Base-by-base conservation (phyloP, 2,329 filamentous ascomycete genomes). In the Neofusicoccum sp. region DNA sequence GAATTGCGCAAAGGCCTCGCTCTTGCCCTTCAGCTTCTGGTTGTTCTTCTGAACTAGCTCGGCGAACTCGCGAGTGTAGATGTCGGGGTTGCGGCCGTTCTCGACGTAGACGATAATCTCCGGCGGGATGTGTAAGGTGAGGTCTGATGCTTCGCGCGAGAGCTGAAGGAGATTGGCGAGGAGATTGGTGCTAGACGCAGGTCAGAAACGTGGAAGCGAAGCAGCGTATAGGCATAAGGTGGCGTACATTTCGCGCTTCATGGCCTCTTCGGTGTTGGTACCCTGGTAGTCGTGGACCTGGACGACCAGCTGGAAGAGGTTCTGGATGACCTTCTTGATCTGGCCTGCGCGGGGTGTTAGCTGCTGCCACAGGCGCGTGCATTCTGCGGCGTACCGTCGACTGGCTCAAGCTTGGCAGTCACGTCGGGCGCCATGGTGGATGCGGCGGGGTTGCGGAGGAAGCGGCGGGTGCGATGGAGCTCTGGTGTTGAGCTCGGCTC, bases 61-160 rank as follows among this genome's bases (percentile, higher is more conserved):
- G 48, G 89, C 84, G 66, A 88, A 87, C 67, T 89, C 85, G 49
- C 86, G 81, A 7, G 85, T 88, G 74, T 87, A 89, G 67, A 89
- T 88, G 68, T 89, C 86, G 6, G 86, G 87, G 69, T 89, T 89
- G 28, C 86, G 83, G 16, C 84, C 82, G 22, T 81, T 78, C 68
- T 88, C 85, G 37, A 89, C 85, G 71, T 88, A 89, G 62, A 81
- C 80, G 66, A 87, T 83, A 36, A 89, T 84, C 67, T 88, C 86
- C 4, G 84, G 81, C 0, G 87, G 86, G 1, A 89, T 80, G 52
- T 82, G 77, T 64, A 86, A 80, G 60, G 78, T 77, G 22, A 83
- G 76, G 16, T 80, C 71, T n/a, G 79, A 76, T 2, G 84, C 77
- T 69, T 72, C 82, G 65, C 78, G 74, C 16, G 80, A 81, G 36